phyloP scores from a whole-genome alignment of 306 rosid genomes.

The Glycine latifolia region DNA sequence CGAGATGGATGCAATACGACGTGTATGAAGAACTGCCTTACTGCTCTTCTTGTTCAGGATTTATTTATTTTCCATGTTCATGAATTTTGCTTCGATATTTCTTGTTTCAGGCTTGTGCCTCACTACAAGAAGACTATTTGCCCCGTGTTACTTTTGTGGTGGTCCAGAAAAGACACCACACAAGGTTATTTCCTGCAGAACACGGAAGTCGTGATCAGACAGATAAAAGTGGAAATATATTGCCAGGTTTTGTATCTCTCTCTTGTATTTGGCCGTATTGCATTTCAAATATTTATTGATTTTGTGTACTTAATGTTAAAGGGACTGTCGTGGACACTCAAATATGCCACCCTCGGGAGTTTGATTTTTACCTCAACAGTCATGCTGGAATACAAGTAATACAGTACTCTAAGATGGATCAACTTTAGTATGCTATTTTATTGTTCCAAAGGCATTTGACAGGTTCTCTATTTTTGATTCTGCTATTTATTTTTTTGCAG shows the following conservation, averaged over 20 bases:
- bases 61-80: neutral
- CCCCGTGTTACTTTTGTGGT: slow-evolving; percentile 75
- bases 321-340: slow-evolving; percentile 81
- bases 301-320: neutral
- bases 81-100: neutral
- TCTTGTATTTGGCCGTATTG: neutral
- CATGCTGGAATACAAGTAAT: slow-evolving; percentile 85
- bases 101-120: slow-evolving; percentile 66
- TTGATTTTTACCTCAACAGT: slow-evolving; percentile 81
- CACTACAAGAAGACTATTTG: slow-evolving; percentile 55
- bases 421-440: neutral
- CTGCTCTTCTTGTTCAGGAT: too few species aligned
- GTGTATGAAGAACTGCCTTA: slow-evolving; percentile 52
- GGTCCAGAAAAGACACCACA: slow-evolving; percentile 84
- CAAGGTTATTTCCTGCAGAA: slow-evolving; percentile 65
- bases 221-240: slow-evolving; percentile 75
- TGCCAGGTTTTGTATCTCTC: slow-evolving; percentile 65
- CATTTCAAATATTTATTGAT: neutral
- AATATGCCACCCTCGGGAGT: slow-evolving; percentile 74
- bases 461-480: neutral
- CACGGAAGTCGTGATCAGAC: slow-evolving; percentile 29
- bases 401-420: neutral
- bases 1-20: slow-evolving; percentile 85
- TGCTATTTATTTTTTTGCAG: slow-evolving; percentile 29
- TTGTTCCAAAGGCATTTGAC: neutral